Evolutionary conservation across 129 eudicot genomes (phyloP), one percentile per base, ranked within the genome.

Genomic region (Logfia minima): DNA sequence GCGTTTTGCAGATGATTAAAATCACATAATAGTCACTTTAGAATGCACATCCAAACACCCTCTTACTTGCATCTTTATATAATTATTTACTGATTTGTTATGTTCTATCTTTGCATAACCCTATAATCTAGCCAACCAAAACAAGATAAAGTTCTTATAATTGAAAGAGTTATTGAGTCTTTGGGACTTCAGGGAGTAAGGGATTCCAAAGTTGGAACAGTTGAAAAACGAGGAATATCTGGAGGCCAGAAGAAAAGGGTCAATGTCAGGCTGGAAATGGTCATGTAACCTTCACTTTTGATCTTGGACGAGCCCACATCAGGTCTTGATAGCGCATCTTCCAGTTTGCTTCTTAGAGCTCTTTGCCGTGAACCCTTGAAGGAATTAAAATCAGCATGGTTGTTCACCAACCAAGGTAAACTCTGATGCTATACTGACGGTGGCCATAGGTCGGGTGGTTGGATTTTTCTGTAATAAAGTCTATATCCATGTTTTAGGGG

Each of bases 211-310:
- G 97, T 91, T 34, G 97, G 97, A 65, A 91, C 96, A 3, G 96
- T 91, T 10, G 90, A 89, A 85, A 89, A 85, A 82, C 83, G 97
- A 77, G 97, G 97, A 55, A 91, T 91, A 29, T 91, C 96, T 8
- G 97, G 97, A 80, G 97, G 97, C 61, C 97, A 91, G 75, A 85
- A 89, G 74, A 91, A 91, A 82, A 72, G 97, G 66, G 97, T 91
- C 31, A 91, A 91, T 74, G 97, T 91, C 24, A 96, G 97, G 32
- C 73, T 91, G 16, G 96, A 91, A 85, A 87, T 91, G 97, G 97
- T 91, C 55, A 91, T 91, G 96, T 95, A 91, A 82, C 97, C 97
- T 75, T 91, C 97, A 3, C 75, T 91, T 3, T 77, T 91, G 71
- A 91, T 91, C 67, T 85, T 91, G 84, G 97, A 91, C 74, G 97